phyloP scores from a whole-genome alignment of 2,329 filamentous ascomycete genomes.

The Ophiostoma montium region DNA sequence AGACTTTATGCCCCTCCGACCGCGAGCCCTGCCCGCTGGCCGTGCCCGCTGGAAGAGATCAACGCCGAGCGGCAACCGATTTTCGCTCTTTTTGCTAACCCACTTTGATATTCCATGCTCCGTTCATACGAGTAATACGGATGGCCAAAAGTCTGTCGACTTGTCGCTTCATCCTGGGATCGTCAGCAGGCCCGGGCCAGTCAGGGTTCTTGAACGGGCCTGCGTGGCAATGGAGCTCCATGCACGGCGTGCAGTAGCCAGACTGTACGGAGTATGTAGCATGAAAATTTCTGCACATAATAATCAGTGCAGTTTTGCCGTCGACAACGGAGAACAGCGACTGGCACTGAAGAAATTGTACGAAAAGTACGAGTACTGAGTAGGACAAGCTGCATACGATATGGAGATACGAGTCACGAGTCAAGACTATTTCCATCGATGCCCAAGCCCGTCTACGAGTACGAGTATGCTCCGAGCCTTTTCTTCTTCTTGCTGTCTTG shows the following conservation, averaged over 20 bases:
- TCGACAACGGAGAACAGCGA: neutral
- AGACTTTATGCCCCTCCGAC: too few species aligned
- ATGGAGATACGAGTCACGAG: too few species aligned
- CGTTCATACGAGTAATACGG: neutral
- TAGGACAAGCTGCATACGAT: too few species aligned
- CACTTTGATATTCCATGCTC: neutral
- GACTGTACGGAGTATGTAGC: neutral
- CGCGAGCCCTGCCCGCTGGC: neutral
- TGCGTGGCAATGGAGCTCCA: slow-evolving; percentile 5
- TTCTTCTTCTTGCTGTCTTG: too few species aligned
- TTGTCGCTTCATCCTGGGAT: neutral
- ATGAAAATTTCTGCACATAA: slow-evolving; percentile 9
- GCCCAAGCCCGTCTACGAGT: too few species aligned
- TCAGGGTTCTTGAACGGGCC: slow-evolving; percentile 5
- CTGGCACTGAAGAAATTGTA: neutral
- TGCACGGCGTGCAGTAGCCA: slow-evolving; percentile 9
- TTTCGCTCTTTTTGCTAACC: neutral
- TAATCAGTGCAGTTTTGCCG: neutral
- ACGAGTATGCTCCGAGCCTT: neutral
- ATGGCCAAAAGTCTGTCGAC: neutral
- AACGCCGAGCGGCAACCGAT: neutral
- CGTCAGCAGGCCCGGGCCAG: neutral
- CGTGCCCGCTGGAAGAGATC: neutral
- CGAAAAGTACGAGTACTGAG: neutral
- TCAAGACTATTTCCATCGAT: too few species aligned